A percentile compares a stretch with the other conserved stretches of the same genome.
Conservation (phyloP, 1,284 basidiomycete species). For the Cutaneotrichosporon cutaneum region DNA sequence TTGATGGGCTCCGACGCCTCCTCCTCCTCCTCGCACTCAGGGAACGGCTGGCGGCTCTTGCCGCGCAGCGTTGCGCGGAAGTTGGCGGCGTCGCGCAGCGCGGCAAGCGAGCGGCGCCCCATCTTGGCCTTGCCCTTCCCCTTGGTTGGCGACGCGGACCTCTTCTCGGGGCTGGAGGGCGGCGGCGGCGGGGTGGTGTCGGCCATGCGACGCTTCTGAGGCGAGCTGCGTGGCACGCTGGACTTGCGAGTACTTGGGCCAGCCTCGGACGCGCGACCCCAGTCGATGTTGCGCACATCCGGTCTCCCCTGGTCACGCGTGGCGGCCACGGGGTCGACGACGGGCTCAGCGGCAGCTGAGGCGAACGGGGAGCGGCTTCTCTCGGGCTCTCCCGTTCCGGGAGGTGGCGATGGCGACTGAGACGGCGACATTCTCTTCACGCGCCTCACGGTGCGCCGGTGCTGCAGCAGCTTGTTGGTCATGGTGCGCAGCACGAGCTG, state of each 20-base stretch:
- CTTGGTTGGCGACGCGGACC: neutral
- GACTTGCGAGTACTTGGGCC: neutral
- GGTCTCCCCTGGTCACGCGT: slow-evolving; percentile 4
- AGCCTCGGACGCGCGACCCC: neutral
- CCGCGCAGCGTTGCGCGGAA: slow-evolving; percentile 1
- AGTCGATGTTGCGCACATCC: slow-evolving; percentile 15
- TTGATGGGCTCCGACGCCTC: neutral
- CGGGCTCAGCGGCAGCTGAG: slow-evolving; percentile 6
- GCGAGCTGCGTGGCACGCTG: neutral
- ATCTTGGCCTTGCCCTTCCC: neutral
- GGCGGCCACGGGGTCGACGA: neutral
- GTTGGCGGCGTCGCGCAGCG: neutral
- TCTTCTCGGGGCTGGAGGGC: neutral
- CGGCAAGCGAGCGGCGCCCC: neutral
- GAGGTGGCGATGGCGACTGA: slow-evolving; percentile 15
- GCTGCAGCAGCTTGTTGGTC: slow-evolving; percentile 54
- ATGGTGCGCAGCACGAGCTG: slow-evolving; percentile 55
- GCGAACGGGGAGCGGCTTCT: slow-evolving; percentile 7
- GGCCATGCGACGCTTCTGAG: neutral
- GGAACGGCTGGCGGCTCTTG: slow-evolving; percentile 14
- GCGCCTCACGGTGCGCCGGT: slow-evolving; percentile 48
- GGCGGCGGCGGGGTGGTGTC: neutral
- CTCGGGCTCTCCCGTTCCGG: neutral
- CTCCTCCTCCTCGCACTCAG: slow-evolving; percentile 4
- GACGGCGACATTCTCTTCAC: slow-evolving; percentile 22